Base-by-base conservation (phyloP, 2,329 filamentous ascomycete species). In the Corynespora cassiicola region DNA sequence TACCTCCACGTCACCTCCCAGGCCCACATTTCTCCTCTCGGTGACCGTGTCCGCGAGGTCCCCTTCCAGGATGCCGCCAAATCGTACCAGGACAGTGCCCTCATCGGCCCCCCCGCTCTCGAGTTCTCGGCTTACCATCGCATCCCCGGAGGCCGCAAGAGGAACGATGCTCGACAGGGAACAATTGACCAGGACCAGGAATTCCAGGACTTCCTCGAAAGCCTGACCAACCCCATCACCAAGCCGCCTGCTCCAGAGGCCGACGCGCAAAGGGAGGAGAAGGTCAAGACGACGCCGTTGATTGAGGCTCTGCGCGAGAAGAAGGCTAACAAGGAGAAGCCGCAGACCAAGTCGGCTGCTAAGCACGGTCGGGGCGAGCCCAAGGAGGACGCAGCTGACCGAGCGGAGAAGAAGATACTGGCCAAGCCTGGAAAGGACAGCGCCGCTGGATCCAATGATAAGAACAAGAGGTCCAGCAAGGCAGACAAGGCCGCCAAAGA, bases 131-230 rank as follows among this genome's bases (percentile, higher is more conserved):
- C 87, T 1, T 95, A 91, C 71, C 88, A 89, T 52, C 91, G 91
- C 58, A 81, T 90, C 1, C 90, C 92, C 1, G 82, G 81, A 42
- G 81, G 78, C 22, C 89, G 88, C 65, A 81, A 82, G 32, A 84
- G 90, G 21, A 81, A 83, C 36, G 94, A 99, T 73, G 83, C 84
- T 36, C 85, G 91, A 10, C 89, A 96, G 65, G 94, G 92, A 36
- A 96, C 90, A 3, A 97, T 99, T 52, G 94, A 99, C 58, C 90
- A 96, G 64, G 94, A 99, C 60, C 84, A 89, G 0, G 94, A 97
- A 56, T 99, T 96, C 57, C 95, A 96, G 75, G 84, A 85, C 17
- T 99, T 97, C 65, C 78, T 99, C 6, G 88, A 95, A 65, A 87
- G 82, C 36, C 78, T 97, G 30, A 95, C 91, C 1, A 90, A 95